phyloP scores from a whole-genome alignment of 345 rosid species.

The Erodium maritimum region DNA sequence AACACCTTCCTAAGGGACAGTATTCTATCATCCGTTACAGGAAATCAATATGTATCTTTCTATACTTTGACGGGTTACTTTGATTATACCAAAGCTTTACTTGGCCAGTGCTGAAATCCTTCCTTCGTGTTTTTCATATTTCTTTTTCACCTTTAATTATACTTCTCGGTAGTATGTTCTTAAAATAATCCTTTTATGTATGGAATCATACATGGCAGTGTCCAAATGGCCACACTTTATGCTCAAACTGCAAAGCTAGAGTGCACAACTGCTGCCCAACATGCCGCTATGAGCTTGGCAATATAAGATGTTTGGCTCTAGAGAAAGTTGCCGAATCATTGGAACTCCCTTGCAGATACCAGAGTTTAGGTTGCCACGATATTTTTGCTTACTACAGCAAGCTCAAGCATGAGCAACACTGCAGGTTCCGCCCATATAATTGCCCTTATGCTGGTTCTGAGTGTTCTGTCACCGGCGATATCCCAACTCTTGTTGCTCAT shows the following conservation, averaged over 20 bases:
- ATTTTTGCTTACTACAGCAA: slow-evolving; percentile 72
- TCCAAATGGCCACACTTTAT: slow-evolving; percentile 79
- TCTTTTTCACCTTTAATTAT: too few species aligned
- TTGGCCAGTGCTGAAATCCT: too few species aligned
- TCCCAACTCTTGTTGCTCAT: slow-evolving; percentile 53
- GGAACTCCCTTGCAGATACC: slow-evolving; percentile 72
- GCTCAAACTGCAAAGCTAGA: slow-evolving; percentile 62
- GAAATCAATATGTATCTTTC: too few species aligned
- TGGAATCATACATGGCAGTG: slow-evolving; percentile 26
- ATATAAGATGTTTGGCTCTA: slow-evolving; percentile 77
- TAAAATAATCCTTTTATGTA: too few species aligned
- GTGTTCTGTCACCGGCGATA: slow-evolving; percentile 73
- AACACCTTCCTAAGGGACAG: too few species aligned
- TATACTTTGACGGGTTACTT: too few species aligned
- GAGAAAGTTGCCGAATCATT: slow-evolving; percentile 80
- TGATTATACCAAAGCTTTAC: too few species aligned
- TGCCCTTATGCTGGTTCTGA: slow-evolving; percentile 89
- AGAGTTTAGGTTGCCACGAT: slow-evolving; percentile 57
- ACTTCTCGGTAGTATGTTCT: too few species aligned
- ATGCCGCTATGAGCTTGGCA: slow-evolving; percentile 78
- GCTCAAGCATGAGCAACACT: slow-evolving; percentile 69
- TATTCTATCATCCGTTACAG: too few species aligned
- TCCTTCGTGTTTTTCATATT: too few species aligned
- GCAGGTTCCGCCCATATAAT: slow-evolving; percentile 56
- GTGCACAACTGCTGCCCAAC: slow-evolving; percentile 73